Conservation (phyloP, 208 protist genomes). For the Tritrichomonas foetus region DNA sequence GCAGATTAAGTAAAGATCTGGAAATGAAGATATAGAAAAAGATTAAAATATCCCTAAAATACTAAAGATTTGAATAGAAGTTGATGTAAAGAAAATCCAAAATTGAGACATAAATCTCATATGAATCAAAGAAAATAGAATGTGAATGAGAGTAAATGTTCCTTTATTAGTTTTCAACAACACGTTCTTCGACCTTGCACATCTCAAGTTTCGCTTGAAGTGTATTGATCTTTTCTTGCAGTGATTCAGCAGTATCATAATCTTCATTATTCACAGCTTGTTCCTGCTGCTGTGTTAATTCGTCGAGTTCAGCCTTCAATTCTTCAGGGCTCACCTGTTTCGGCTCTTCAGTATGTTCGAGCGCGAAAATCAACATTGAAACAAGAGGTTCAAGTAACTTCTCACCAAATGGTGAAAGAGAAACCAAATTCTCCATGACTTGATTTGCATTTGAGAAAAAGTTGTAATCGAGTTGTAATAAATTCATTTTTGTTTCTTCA, state of each 20-base stretch:
- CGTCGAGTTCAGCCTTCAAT: not conserved
- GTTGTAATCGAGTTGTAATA: not conserved
- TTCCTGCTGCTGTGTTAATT: not conserved
- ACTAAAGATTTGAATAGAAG: no score
- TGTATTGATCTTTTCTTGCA: not conserved
- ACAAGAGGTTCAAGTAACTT: not conserved
- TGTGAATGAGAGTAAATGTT: no score
- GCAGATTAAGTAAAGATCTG: no score
- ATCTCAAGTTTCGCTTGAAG: not conserved
- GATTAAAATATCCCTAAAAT: no score
- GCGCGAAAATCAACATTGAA: not conserved
- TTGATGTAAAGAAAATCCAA: no score
- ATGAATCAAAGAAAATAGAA: no score
- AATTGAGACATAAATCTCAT: no score
- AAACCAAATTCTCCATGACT: not conserved
- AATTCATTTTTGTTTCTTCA: not conserved
- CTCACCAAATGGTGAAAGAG: not conserved
- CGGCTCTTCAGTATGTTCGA: not conserved
- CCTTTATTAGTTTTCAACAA: no score
- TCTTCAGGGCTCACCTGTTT: not conserved
- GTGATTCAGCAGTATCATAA: not conserved
- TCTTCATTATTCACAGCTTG: not conserved
- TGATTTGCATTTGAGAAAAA: not conserved
- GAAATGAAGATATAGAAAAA: no score
- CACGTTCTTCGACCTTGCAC: not conserved